Conservation (phyloP, 2,329 filamentous ascomycete genomes). For the Hymenoscyphus fructigenus region DNA sequence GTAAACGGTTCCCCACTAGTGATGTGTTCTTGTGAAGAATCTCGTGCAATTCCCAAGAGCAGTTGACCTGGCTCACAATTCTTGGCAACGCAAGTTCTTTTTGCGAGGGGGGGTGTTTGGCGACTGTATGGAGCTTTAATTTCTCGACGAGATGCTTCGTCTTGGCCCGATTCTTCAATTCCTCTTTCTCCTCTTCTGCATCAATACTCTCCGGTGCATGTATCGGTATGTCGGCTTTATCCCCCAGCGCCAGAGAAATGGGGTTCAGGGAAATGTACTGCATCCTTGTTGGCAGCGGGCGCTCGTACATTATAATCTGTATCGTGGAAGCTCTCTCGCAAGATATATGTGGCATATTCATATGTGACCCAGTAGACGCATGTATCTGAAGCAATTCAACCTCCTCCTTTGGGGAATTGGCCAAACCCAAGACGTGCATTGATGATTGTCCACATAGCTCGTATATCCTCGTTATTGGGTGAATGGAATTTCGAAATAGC, state of each 20-base stretch:
- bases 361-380: slow-evolving; percentile 52
- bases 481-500: slow-evolving; percentile 77
- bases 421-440: slow-evolving; percentile 82
- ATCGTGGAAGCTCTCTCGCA: slow-evolving; percentile 72
- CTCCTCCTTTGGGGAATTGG: slow-evolving; percentile 60
- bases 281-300: slow-evolving; percentile 84
- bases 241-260: slow-evolving; percentile 81
- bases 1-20: slow-evolving; percentile 77
- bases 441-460: slow-evolving; percentile 78
- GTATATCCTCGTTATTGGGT: slow-evolving; percentile 78
- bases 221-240: slow-evolving; percentile 53
- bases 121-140: slow-evolving; percentile 81
- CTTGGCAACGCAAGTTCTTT: slow-evolving; percentile 79
- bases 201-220: slow-evolving; percentile 58
- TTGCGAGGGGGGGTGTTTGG: slow-evolving; percentile 70
- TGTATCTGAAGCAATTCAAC: slow-evolving; percentile 71
- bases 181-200: slow-evolving; percentile 68
- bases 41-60: slow-evolving; percentile 84
- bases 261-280: slow-evolving; percentile 92
- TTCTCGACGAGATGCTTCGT: slow-evolving; percentile 76
- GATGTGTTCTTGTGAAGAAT: slow-evolving; percentile 86
- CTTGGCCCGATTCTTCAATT: slow-evolving; percentile 55
- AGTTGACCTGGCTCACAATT: slow-evolving; percentile 94
- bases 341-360: slow-evolving; percentile 67
- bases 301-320: slow-evolving; percentile 86